Percentiles rank a stretch among this genome's conserved stretches.
These are phyloP conservation scores for Bruguiera parviflora DNA, from an alignment of 345 rosid species.

Conservation along the genomic window DNA sequence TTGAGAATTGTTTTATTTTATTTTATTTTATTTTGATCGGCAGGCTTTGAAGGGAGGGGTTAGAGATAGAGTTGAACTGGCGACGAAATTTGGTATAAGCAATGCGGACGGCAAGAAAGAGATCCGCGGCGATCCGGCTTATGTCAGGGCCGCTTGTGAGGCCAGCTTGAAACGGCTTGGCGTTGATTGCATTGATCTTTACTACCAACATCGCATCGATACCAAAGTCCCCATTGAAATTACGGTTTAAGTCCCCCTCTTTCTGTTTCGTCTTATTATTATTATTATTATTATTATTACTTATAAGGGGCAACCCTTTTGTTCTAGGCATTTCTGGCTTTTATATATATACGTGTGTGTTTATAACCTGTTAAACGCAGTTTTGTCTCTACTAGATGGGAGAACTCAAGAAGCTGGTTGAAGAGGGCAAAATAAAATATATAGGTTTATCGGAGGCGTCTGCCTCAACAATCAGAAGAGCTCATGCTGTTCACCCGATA, in stretches of 20 bases:
- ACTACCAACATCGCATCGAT: constrained; percentile 59
- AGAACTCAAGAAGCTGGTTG: constrained; percentile 68
- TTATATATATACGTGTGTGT: too few species aligned
- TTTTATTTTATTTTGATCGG: background rate
- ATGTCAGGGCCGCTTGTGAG: constrained; percentile 56
- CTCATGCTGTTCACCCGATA: constrained; percentile 72
- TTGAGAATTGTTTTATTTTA: background rate
- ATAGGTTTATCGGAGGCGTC: constrained; percentile 75
- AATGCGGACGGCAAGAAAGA: constrained; percentile 22
- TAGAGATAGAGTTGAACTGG: constrained; percentile 53
- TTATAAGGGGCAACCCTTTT: too few species aligned
- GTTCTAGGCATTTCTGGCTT: too few species aligned
- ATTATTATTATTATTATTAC: too few species aligned
- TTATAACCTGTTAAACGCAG: background rate
- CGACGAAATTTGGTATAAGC: constrained; percentile 49
- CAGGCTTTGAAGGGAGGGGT: constrained; percentile 59
- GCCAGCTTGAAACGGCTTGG: constrained; percentile 59
- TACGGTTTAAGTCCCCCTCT: constrained; percentile 37
- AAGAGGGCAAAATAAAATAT: constrained; percentile 74
- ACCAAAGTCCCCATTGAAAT: constrained; percentile 53
- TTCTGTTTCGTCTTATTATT: background rate
- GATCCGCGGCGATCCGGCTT: constrained; percentile 50
- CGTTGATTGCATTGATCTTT: constrained; percentile 61
- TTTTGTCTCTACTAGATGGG: constrained; percentile 31
- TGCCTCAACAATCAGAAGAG: constrained; percentile 75